Evolutionary conservation across 257 asterid species (phyloP), one percentile per base, ranked within the genome.

Genomic region (Nicotiana tomentosiformis): DNA sequence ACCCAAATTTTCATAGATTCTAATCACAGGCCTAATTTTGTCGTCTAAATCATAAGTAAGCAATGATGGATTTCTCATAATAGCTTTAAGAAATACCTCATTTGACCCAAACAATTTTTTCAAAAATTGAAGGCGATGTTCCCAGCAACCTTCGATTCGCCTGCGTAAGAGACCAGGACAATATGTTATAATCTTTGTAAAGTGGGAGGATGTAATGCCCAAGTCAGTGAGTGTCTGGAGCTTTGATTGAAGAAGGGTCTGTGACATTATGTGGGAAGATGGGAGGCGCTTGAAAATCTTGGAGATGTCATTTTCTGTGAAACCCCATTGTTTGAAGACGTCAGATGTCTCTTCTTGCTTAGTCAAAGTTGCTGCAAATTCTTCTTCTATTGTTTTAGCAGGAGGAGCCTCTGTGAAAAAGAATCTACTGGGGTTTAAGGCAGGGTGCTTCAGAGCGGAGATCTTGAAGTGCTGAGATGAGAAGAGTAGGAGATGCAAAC

Each of bases 11-110:
- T 92, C 93, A 30, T 87, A 93, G 29, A 89, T 85, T 72, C 90
- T 83, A 78, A 92, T 68, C 29, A 87, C 90, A 29, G 94, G 95
- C 80, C 86, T 91, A 64, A 92, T 84, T 81, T 83, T 87, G 30
- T 89, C 88, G 81, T 86, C 87, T 70, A 93, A 85, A 86, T 93
- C 97, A 62, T 92, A 92, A 32, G 88, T 91, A 14, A 92, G 94
- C 20, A 93, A 86, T 77, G 98, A 92, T 58, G 95, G 98, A 84
- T 93, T 93, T 29, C 92, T 89, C 84, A 91, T 87, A 49, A 93
- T 57, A 61, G 95, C 93, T 88, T 90, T 92, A 68, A 86, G 86
- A 56, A 93, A 89, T 57, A 87, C 81, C 70, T 91, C 90, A 84
- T 79, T 84, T 8, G 94, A 90, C 64, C 93, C 93, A 84, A 90